Percentiles rank a stretch among this genome's conserved stretches.
Evolutionary conservation across 169 alveolate genomes (phyloP).

Genomic region (Fabrea salina): DNA sequence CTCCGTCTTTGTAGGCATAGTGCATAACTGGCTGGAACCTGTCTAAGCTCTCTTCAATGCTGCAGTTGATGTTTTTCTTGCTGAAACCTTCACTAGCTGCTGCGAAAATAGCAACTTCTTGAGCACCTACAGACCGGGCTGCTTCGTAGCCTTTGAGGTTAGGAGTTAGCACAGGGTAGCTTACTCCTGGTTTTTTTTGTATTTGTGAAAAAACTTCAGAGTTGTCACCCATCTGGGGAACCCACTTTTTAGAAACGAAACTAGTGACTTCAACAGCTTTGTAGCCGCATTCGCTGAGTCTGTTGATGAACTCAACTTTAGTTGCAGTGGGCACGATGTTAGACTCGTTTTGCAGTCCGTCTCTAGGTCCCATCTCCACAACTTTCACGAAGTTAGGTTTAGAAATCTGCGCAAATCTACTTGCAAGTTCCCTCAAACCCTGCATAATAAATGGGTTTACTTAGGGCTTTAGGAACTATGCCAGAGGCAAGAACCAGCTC

Average conservation of each 20-base stretch:
- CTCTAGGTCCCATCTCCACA: conserved; percentile 84
- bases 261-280: conserved; percentile 73
- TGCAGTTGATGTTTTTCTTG: conserved; percentile 68
- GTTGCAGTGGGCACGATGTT: conserved; percentile 48
- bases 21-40: conserved; percentile 62
- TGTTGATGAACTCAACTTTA: conserved; percentile 66
- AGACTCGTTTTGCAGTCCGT: conserved; percentile 80
- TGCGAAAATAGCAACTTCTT: conserved; percentile 81
- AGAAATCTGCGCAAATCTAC: not conserved
- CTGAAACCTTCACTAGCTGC: conserved; percentile 84
- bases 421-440: not conserved
- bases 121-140: conserved; percentile 68
- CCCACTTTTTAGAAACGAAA: conserved; percentile 80
- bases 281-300: conserved; percentile 65
- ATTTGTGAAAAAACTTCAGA: conserved; percentile 60
- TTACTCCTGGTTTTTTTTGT: conserved; percentile 48
- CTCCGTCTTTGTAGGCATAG: conserved; percentile 55
- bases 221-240: conserved; percentile 80
- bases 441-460: too few species aligned
- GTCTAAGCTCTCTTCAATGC: conserved; percentile 68
- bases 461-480: not conserved
- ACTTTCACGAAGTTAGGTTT: conserved; percentile 49
- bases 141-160: conserved; percentile 76
- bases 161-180: conserved; percentile 79
- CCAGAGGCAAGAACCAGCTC: conserved; percentile 29